phyloP scores from a whole-genome alignment of 2,329 filamentous ascomycete genomes.

The Fragosphaeria purpurea region DNA sequence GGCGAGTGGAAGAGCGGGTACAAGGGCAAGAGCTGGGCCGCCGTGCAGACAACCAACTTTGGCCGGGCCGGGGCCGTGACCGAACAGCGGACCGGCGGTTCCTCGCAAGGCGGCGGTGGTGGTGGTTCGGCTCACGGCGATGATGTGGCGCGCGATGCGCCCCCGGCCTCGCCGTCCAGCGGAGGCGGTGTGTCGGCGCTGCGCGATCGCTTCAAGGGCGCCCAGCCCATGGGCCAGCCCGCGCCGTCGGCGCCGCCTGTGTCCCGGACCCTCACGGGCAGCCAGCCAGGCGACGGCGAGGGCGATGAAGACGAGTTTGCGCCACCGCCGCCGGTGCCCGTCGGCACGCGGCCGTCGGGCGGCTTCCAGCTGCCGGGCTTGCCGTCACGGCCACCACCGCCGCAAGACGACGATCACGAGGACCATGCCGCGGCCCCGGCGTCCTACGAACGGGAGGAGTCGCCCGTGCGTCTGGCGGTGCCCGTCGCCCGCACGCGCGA shows the following conservation, averaged over 20 bases:
- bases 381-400: slow-evolving; percentile 43
- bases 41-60: slow-evolving; percentile 66
- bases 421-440: slow-evolving; percentile 31
- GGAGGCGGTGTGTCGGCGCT: slow-evolving; percentile 61
- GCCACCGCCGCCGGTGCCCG: slow-evolving; percentile 52
- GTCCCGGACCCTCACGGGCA: slow-evolving; percentile 26
- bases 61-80: slow-evolving; percentile 48
- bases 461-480: slow-evolving; percentile 76
- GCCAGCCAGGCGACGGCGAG: not conserved
- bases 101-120: slow-evolving; percentile 23
- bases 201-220: slow-evolving; percentile 72
- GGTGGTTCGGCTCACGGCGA: too few relatives aligned
- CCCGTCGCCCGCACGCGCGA: slow-evolving; percentile 61
- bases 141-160: slow-evolving; percentile 27
- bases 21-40: slow-evolving; percentile 77
- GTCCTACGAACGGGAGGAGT: slow-evolving; percentile 46
- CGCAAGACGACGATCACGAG: slow-evolving; percentile 47
- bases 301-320: slow-evolving; percentile 36
- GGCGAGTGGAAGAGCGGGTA: slow-evolving; percentile 88
- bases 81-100: slow-evolving; percentile 54
- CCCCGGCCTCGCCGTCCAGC: slow-evolving; percentile 44
- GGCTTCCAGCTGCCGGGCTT: slow-evolving; percentile 73
- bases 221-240: slow-evolving; percentile 54
- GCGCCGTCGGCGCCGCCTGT: slow-evolving; percentile 22
- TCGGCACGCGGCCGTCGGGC: slow-evolving; percentile 59